Evolutionary conservation across 1,284 basidiomycete species (phyloP), one percentile per base, ranked within the genome.

Genomic region (Gomphus sp.): DNA sequence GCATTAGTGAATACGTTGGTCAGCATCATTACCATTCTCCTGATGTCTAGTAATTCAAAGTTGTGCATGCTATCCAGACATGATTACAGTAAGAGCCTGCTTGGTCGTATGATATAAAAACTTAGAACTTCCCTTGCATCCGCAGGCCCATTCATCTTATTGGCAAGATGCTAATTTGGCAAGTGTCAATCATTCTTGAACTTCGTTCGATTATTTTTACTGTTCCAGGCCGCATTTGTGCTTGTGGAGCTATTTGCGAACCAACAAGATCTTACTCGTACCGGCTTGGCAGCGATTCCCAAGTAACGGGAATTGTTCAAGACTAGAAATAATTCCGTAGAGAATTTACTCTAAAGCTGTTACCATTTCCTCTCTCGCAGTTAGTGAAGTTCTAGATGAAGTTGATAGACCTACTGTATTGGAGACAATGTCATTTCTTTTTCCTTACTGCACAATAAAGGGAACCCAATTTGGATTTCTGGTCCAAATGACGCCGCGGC

Each of bases 161-260:
- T 70, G 68, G 68, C 60, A 64, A 18, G 68, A 70, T 55, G 55
- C 65, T 12, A 66, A 65, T 45, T 56, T 70, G 25, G 58, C 55
- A 18, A 33, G 57, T 53, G n/a, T 34, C 28, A 55, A 33, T 8
- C 7, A 18, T 12, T 49, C 11, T 4, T 25, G 44, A 37, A 37
- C 36, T 31, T 31, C 5, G 12, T 37, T 9, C 36, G 36, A 37
- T 37, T 43, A 16, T 43, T n/a, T 8, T n/a, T n/a, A 8, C 4
- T 18, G n/a, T 43, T n/a, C 5, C 18, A 59, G 18, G 67, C 67
- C 4, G 61, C 68, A 6, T 70, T 70, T 56, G 63, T 70, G 18
- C 52, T 69, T 47, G 64, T 68, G 12, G 68, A 69, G 54, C 66
- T 68, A 10, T 69, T 68, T 52, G 68, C 67, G 22, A 65, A 64